Conservation (phyloP, 2,329 filamentous ascomycete species). For the Fusarium duplospermum region DNA sequence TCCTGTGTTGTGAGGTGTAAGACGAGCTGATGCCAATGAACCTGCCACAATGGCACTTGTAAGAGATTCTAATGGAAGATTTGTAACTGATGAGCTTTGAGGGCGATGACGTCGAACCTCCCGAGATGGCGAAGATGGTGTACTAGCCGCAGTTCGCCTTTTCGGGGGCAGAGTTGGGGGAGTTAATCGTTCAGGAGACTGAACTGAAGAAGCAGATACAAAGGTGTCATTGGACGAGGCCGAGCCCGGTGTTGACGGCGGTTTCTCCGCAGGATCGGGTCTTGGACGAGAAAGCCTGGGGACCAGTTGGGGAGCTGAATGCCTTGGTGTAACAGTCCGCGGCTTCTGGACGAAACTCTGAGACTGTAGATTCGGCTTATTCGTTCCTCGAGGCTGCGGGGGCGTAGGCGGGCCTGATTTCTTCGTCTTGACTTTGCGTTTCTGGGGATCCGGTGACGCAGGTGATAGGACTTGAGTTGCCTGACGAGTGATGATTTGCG, state of each 20-base stretch:
- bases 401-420: conserved; percentile 51
- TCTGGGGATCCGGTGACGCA: conserved; percentile 46
- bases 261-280: conserved; percentile 21
- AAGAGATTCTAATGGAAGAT: conserved; percentile 71
- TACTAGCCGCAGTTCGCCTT: conserved; percentile 37
- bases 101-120: conserved; percentile 44
- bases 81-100: conserved; percentile 47
- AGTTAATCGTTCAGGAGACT: conserved; percentile 46
- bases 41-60: conserved; percentile 81
- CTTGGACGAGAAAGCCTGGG: conserved; percentile 19
- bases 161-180: conserved; percentile 36
- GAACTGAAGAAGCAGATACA: conserved; percentile 54
- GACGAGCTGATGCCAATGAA: conserved; percentile 74
- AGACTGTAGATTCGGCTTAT: conserved; percentile 27
- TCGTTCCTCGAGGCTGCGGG: conserved; percentile 49
- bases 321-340: conserved; percentile 20
- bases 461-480: conserved; percentile 33
- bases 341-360: conserved; percentile 13
- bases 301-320: conserved; percentile 17
- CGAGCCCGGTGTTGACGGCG: conserved; percentile 43
- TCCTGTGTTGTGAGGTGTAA: conserved; percentile 55
- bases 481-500: conserved; percentile 41
- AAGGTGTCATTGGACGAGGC: conserved; percentile 61
- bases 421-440: conserved; percentile 30
- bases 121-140: conserved; percentile 53